A percentile compares a stretch with the other conserved stretches of the same genome.
Conservation (phyloP, 352 stramenopile species). For the Phytophthora pisi region DNA sequence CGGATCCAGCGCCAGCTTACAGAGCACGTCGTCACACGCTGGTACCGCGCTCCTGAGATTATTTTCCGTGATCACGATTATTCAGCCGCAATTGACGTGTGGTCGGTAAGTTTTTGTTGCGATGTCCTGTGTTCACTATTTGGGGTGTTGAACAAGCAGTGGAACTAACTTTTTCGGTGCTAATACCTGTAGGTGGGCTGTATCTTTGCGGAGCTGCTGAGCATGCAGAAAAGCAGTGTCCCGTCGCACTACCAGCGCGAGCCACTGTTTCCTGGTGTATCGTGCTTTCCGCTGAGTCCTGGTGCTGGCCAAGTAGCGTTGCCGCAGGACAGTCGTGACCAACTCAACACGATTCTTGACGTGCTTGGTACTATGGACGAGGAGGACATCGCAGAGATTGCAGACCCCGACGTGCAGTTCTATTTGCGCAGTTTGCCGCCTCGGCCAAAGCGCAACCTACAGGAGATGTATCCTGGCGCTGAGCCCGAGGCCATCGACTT, state of each 20-base stretch:
- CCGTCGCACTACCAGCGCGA: constrained; percentile 94
- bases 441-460: constrained; percentile 71
- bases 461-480: constrained; percentile 85
- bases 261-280: constrained; percentile 94
- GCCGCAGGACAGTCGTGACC: constrained; percentile 84
- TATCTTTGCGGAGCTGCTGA: constrained; percentile 95
- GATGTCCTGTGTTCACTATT: neutral
- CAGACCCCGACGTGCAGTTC: constrained; percentile 82
- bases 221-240: constrained; percentile 96
- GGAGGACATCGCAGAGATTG: constrained; percentile 86
- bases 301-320: constrained; percentile 75
- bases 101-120: constrained; percentile 68
- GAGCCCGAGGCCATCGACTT: constrained; percentile 84
- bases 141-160: neutral
- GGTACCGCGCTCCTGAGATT: constrained; percentile 95
- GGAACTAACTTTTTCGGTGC: neutral
- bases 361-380: constrained; percentile 88
- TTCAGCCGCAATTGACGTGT: constrained; percentile 88
- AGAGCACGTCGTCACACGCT: constrained; percentile 95
- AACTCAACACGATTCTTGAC: constrained; percentile 89
- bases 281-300: constrained; percentile 86
- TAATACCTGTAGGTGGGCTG: constrained; percentile 84
- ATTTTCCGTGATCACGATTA: constrained; percentile 93
- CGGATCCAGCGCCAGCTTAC: constrained; percentile 92
- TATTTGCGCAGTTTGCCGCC: constrained; percentile 80